Conservation (phyloP, 1,284 basidiomycete genomes). For the Moesziomyces sp. region DNA sequence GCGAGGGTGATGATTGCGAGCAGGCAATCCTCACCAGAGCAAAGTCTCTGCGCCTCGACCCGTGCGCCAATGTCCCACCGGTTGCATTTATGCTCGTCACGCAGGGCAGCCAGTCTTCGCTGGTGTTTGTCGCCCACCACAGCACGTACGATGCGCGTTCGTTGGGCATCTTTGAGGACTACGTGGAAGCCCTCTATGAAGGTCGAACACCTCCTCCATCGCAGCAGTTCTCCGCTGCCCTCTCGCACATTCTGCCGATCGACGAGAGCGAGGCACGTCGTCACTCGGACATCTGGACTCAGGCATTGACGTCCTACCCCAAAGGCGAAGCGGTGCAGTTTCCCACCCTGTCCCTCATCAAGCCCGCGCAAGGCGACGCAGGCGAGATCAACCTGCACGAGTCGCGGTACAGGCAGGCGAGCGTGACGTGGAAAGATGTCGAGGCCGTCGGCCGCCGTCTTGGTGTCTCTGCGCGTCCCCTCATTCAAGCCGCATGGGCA, state of each 20-base stretch:
- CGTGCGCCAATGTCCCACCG: slow-evolving; percentile 24
- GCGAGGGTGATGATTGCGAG: slow-evolving; percentile 11
- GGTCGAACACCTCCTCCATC: slow-evolving; percentile 9
- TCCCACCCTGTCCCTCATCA: slow-evolving; percentile 27
- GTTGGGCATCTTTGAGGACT: slow-evolving; percentile 48
- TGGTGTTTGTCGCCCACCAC: slow-evolving; percentile 54
- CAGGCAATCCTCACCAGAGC: slow-evolving; percentile 8
- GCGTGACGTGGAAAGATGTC: slow-evolving; percentile 36
- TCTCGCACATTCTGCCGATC: slow-evolving; percentile 50
- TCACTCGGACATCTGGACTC: slow-evolving; percentile 31
- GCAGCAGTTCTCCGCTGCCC: slow-evolving; percentile 40
- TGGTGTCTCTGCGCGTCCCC: slow-evolving; percentile 63
- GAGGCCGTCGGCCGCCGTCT: slow-evolving; percentile 44
- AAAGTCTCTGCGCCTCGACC: slow-evolving; percentile 15
- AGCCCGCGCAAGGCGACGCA: slow-evolving; percentile 2
- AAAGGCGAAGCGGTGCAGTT: slow-evolving; percentile 28
- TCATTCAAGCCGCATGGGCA: slow-evolving; percentile 67
- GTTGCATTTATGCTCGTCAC: slow-evolving; percentile 37
- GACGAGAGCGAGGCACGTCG: slow-evolving; percentile 19
- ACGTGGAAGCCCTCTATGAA: slow-evolving; percentile 40
- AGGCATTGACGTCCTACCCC: slow-evolving; percentile 34
- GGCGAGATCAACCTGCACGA: slow-evolving; percentile 26
- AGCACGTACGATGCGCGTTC: slow-evolving; percentile 60
- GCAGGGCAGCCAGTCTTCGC: slow-evolving; percentile 17
- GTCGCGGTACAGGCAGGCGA: slow-evolving; percentile 19